Percentiles rank a stretch among this genome's conserved stretches.
These are phyloP conservation scores for Lentinus tigrinus DNA, from an alignment of 768 basidiomycete genomes.

Conservation along the genomic window DNA sequence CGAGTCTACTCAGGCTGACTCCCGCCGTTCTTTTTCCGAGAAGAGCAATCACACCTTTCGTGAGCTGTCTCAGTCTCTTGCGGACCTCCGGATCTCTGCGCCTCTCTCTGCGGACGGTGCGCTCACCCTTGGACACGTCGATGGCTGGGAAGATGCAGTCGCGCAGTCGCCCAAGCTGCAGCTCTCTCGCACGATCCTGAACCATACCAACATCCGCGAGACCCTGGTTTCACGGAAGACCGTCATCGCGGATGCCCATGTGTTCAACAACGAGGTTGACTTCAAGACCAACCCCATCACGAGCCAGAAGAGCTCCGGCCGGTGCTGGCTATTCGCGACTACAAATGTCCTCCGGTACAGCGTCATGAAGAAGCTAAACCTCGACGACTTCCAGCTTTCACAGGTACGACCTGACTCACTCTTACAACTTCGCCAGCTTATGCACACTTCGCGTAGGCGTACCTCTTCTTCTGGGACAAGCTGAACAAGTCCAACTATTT, in stretches of 20 bases:
- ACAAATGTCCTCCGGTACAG: constrained; percentile 84
- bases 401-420: constrained; percentile 51
- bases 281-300: constrained; percentile 84
- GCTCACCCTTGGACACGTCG: constrained; percentile 54
- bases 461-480: constrained; percentile 96
- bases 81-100: constrained; percentile 10
- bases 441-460: constrained; percentile 47
- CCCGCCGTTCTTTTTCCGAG: constrained; percentile 12
- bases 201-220: constrained; percentile 63
- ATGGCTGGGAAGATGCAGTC: constrained; percentile 65
- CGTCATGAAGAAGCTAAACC: constrained; percentile 80
- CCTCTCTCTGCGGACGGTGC: constrained; percentile 60
- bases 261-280: constrained; percentile 81
- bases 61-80: constrained; percentile 14
- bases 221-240: constrained; percentile 66
- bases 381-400: constrained; percentile 89
- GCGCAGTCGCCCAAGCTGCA: constrained; percentile 56
- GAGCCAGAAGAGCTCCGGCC: constrained; percentile 82
- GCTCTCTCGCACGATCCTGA: constrained; percentile 75
- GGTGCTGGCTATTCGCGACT: constrained; percentile 96
- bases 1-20: constrained; percentile 14
- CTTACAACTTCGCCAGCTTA: neutral
- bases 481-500: constrained; percentile 93
- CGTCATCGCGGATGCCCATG: constrained; percentile 60
- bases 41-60: constrained; percentile 12